Evolutionary conservation across 768 basidiomycete genomes (phyloP), one percentile per base, ranked within the genome.

Genomic region (Lentinula edodes): DNA sequence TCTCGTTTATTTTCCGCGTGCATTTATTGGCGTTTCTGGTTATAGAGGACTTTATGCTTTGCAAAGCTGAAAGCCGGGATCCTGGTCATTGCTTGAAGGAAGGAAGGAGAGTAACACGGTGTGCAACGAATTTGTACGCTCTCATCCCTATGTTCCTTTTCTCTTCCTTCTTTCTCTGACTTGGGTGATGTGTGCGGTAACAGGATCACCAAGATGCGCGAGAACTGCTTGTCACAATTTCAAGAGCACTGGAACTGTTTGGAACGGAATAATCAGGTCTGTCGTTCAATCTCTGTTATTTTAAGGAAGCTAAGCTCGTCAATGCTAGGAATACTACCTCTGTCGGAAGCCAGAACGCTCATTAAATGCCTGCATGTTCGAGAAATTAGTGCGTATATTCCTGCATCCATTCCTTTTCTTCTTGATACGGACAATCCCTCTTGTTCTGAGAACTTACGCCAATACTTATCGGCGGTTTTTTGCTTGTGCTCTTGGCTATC

Each of bases 1-100:
- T 39, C 3, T 20, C 52, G 2, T 41, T 20, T 9, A 52, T 34
- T 8, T 5, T n/a, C 9, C 8, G 3, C 8, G 3, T 58, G 1
- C 38, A 4, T 18, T 39, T 28, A 2, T 28, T 56, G 39, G 52
- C 15, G 16, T n/a, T 10, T 6, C 10, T 41, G 35, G 10, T 0
- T 39, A 60, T 60, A 92, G 91, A 93, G 83, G 91, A 93, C 78
- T 93, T 93, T 69, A 96, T 98, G 93, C 89, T 98, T 58, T 99
- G 97, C 84, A 98, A 98, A 78, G 80, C 85, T 23, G 95, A 98
- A 79, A 89, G 83, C 70, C 83, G 89, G 62, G 89, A 96, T 69
- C 94, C 96, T 9, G 93, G 75, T 20, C 93, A 95, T 72, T 99
- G 97, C 75, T 71, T 98, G 77, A 91, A 91, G 81, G 97, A 98